Conservation (phyloP, 2,329 filamentous ascomycete species). For the Sordariomycetes sp. region DNA sequence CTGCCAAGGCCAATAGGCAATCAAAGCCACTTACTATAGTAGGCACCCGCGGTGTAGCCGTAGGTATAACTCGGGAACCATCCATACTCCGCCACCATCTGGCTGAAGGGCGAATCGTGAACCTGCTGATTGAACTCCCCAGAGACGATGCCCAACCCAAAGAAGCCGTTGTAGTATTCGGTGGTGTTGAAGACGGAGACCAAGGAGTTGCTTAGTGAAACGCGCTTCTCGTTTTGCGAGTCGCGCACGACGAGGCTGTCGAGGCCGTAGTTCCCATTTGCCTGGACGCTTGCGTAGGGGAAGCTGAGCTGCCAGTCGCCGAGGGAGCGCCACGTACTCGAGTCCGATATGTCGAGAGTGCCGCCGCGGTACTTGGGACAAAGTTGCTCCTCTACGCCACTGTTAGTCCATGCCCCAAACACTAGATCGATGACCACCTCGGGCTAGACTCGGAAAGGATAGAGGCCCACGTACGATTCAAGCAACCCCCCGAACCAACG, state of each 20-base stretch:
- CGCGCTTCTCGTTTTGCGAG: slow-evolving; percentile 20
- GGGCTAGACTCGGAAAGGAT: not conserved
- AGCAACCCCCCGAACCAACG: slow-evolving; percentile 44
- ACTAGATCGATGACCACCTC: not conserved
- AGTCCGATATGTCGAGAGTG: slow-evolving; percentile 38
- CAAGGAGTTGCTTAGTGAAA: slow-evolving; percentile 29
- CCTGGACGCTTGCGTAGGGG: slow-evolving; percentile 40
- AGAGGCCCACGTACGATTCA: slow-evolving; percentile 23
- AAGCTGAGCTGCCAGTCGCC: slow-evolving; percentile 49
- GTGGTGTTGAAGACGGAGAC: slow-evolving; percentile 42
- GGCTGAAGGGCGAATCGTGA: slow-evolving; percentile 35
- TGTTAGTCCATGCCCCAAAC: slow-evolving; percentile 7
- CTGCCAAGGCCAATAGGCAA: not conserved
- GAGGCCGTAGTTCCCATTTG: slow-evolving; percentile 52
- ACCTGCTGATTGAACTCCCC: slow-evolving; percentile 36
- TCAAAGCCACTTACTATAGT: slow-evolving; percentile 40
- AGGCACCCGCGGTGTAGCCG: slow-evolving; percentile 64
- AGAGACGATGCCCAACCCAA: slow-evolving; percentile 42
- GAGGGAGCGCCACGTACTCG: slow-evolving; percentile 42
- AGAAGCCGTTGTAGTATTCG: slow-evolving; percentile 36
- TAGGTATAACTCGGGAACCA: slow-evolving; percentile 60
- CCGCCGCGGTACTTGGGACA: slow-evolving; percentile 46
- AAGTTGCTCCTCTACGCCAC: slow-evolving; percentile 25
- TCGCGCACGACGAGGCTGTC: slow-evolving; percentile 31
- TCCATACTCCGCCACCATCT: slow-evolving; percentile 44